These are phyloP conservation scores for Penicillium sp. DNA, from an alignment of 2,329 filamentous ascomycete genomes.

Conservation along the genomic window DNA sequence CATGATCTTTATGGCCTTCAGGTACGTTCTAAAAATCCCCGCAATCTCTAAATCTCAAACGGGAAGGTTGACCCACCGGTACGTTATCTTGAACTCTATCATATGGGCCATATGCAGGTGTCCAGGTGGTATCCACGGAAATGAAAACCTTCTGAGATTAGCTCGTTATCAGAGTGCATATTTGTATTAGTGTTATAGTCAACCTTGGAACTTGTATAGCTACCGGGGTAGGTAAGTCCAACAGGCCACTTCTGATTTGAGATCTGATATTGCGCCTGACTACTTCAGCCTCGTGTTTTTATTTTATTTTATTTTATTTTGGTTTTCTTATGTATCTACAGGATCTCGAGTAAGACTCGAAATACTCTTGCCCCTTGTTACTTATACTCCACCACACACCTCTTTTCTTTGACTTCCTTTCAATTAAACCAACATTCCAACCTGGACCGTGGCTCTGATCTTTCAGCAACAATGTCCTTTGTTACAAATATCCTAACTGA, in stretches of 20 bases:
- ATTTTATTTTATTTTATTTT: not conserved
- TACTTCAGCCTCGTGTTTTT: not conserved
- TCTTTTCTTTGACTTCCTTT: not conserved
- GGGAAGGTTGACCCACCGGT: slow-evolving; percentile 12
- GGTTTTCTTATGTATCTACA: not conserved
- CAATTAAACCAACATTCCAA: not conserved
- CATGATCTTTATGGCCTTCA: not conserved
- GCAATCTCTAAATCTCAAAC: not conserved
- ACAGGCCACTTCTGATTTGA: slow-evolving; percentile 10
- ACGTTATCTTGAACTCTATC: slow-evolving; percentile 1
- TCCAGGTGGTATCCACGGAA: not conserved
- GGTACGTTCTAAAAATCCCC: not conserved
- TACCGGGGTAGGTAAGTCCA: slow-evolving; percentile 15
- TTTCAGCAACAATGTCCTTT: slow-evolving; percentile 21
- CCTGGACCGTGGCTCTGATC: not conserved
- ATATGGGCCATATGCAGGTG: not conserved
- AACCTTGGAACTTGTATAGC: not conserved
- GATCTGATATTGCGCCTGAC: not conserved
- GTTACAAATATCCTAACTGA: slow-evolving; percentile 20
- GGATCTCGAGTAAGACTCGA: not conserved
- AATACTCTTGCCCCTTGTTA: not conserved
- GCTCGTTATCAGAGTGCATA: not conserved
- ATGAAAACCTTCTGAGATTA: not conserved
- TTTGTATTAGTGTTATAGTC: not conserved
- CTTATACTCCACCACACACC: not conserved